These are phyloP conservation scores for Boehmeria nivea DNA, from an alignment of 306 rosid genomes.

Conservation along the genomic window DNA sequence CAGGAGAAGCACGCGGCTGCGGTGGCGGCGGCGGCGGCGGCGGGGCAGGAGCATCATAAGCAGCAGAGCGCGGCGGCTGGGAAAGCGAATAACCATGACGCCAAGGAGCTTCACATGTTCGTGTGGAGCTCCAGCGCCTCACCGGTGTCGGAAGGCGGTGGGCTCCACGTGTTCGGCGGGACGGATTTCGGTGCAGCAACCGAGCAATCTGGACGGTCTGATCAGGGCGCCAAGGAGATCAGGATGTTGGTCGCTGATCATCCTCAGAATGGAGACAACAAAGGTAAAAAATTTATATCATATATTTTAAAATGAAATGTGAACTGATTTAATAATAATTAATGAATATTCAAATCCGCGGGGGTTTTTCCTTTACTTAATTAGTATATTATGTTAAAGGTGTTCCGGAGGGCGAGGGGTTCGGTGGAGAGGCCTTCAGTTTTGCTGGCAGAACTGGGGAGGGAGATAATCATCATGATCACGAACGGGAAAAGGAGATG, in stretches of 20 bases:
- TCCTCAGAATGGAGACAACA: conserved; percentile 62
- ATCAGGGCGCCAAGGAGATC: conserved; percentile 89
- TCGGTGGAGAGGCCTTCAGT: conserved; percentile 54
- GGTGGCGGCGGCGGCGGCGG: conserved; percentile 20
- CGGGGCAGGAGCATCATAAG: no score
- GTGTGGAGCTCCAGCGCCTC: conserved; percentile 89
- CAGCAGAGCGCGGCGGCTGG: conserved; percentile 23
- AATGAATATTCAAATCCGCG: neutral
- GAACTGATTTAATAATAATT: no score
- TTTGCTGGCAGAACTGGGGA: conserved; percentile 34
- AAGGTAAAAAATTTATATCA: no score
- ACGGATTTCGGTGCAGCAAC: conserved; percentile 43
- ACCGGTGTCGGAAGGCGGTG: conserved; percentile 69
- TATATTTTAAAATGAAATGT: no score
- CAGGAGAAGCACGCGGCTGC: conserved; percentile 2
- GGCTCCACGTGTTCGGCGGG: conserved; percentile 74
- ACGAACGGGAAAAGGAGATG: conserved; percentile 40
- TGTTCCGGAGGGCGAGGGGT: conserved; percentile 38
- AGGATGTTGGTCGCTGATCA: conserved; percentile 86
- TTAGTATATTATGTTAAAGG: neutral
- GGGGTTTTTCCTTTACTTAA: neutral
- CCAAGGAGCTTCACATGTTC: conserved; percentile 90
- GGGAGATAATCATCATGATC: conserved; percentile 51
- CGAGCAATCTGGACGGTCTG: conserved; percentile 87
- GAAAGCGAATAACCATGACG: conserved; percentile 51